Conservation (phyloP, 2,329 filamentous ascomycete genomes). For the Ceratocystis huliohia region DNA sequence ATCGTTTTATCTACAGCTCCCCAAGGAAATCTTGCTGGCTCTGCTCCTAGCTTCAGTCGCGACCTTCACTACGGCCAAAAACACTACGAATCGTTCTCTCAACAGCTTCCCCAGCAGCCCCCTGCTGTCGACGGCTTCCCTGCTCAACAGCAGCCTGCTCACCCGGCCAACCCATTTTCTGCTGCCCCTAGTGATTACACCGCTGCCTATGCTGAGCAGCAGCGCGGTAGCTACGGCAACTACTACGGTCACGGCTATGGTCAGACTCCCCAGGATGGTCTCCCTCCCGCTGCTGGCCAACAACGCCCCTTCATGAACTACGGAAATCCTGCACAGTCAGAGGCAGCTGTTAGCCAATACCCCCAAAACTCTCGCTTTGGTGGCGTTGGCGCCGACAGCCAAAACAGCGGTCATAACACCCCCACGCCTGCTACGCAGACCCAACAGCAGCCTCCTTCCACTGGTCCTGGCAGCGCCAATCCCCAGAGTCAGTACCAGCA, state of each 20-base stretch:
- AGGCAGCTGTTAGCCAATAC: conserved; percentile 51
- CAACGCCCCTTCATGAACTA: conserved; percentile 64
- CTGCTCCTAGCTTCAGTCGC: conserved; percentile 16
- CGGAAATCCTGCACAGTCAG: conserved; percentile 44
- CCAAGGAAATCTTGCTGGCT: conserved; percentile 9
- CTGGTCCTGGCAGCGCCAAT: conserved; percentile 21
- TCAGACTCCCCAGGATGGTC: conserved; percentile 61
- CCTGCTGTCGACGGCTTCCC: conserved; percentile 25
- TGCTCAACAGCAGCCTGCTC: conserved; percentile 42
- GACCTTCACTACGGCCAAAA: conserved; percentile 35
- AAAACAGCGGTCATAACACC: conserved; percentile 81
- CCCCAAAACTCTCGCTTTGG: conserved; percentile 57
- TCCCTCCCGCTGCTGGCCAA: conserved; percentile 29
- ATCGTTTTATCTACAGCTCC: neutral
- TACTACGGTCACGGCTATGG: conserved; percentile 43
- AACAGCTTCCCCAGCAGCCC: conserved; percentile 42
- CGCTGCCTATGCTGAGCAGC: conserved; percentile 71
- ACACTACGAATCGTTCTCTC: conserved; percentile 51
- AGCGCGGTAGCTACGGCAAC: conserved; percentile 61
- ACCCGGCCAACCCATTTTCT: conserved; percentile 54
- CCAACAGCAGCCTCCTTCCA: conserved; percentile 34
- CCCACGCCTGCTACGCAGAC: conserved; percentile 61
- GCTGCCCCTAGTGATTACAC: conserved; percentile 69
- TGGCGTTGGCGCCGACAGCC: conserved; percentile 50
- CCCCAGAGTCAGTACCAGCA: conserved; percentile 44